Evolutionary conservation across 441 rosid species (phyloP).

Genomic region (Erodium moschatum): DNA sequence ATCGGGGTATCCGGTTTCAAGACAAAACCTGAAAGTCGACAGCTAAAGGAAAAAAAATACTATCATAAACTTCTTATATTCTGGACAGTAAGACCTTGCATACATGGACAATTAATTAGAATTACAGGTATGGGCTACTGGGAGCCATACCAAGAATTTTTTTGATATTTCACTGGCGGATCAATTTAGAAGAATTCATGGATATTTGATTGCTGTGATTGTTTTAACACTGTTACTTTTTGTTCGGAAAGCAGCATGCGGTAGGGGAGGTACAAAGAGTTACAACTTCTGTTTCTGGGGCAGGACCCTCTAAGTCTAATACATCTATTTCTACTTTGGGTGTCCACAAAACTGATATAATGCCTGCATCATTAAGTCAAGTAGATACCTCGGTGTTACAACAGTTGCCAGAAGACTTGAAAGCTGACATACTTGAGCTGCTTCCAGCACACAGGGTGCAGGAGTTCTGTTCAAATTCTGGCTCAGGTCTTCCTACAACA

Average conservation of each 20-base stretch:
- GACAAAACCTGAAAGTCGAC: no score
- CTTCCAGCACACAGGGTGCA: conserved; percentile 6
- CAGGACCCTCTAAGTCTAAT: conserved; percentile 24
- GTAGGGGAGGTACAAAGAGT: conserved; percentile 24
- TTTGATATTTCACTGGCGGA: not conserved
- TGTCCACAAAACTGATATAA: conserved; percentile 36
- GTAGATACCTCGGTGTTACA: conserved; percentile 65
- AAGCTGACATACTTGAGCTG: conserved; percentile 1
- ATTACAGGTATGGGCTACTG: not conserved
- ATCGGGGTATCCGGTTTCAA: no score
- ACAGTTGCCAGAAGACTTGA: conserved; percentile 21
- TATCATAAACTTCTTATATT: conserved; percentile 1
- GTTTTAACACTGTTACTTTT: conserved; percentile 4
- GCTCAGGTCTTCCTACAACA: not conserved
- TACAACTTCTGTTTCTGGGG: conserved; percentile 22
- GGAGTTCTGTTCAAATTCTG: not conserved
- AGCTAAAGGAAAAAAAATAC: not conserved
- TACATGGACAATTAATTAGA: not conserved
- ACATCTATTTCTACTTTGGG: conserved; percentile 18
- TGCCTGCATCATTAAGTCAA: conserved; percentile 80
- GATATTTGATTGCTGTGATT: conserved; percentile 9
- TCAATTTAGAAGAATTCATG: not conserved
- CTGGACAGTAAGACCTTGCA: not conserved
- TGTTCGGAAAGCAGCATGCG: conserved; percentile 27
- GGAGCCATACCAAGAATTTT: not conserved